These are phyloP conservation scores for Candida quercuum DNA, from an alignment of 805 yeast species.

Conservation along the genomic window DNA sequence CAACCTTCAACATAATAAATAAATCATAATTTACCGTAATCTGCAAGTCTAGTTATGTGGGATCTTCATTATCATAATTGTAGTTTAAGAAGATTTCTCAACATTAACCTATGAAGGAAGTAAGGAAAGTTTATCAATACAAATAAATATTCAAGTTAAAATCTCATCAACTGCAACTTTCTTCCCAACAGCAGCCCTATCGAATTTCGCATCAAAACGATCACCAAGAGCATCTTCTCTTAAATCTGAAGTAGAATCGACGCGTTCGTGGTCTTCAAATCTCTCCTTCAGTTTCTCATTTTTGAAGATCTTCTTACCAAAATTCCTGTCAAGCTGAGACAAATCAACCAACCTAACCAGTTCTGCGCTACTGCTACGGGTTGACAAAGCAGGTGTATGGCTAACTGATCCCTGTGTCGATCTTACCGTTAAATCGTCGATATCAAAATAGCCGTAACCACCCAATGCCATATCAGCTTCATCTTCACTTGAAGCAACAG, in stretches of 20 bases:
- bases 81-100: too few relatives aligned
- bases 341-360: slow-evolving; percentile 3
- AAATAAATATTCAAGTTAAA: too few relatives aligned
- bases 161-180: slow-evolving; percentile 25
- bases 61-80: too few relatives aligned
- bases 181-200: slow-evolving; percentile 35
- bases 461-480: slow-evolving; percentile 41
- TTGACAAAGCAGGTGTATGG: slow-evolving; percentile 17
- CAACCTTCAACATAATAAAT: too few relatives aligned
- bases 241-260: slow-evolving; percentile 4
- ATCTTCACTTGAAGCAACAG: slow-evolving; percentile 21
- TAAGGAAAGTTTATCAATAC: too few relatives aligned
- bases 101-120: too few relatives aligned
- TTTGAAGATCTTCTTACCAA: slow-evolving; percentile 15
- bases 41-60: too few relatives aligned
- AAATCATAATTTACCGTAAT: too few relatives aligned
- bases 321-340: slow-evolving; percentile 14
- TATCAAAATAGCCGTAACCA: slow-evolving; percentile 76
- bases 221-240: slow-evolving; percentile 13
- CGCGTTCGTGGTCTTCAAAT: slow-evolving; percentile 13
- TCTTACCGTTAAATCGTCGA: slow-evolving; percentile 58
- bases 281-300: slow-evolving; percentile 18
- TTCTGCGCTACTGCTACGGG: slow-evolving; percentile 10
- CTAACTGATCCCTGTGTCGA: slow-evolving; percentile 40
- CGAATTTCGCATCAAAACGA: slow-evolving; percentile 33